phyloP scores from a whole-genome alignment of 1,139 yeast species.

The Pichia sp. region DNA sequence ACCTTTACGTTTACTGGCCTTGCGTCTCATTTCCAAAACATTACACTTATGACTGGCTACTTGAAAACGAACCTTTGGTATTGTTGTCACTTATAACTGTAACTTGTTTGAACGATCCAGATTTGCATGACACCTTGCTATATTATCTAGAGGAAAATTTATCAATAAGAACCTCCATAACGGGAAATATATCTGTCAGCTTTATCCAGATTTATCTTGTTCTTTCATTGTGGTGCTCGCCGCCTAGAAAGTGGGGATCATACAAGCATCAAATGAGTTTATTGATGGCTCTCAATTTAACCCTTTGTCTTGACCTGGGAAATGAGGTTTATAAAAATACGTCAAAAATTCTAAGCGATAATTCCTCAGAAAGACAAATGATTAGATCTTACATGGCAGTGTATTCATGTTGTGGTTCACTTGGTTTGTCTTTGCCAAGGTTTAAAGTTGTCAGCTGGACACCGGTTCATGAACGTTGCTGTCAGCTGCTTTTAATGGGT shows the following conservation, averaged over 20 bases:
- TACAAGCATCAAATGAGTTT: conserved; percentile 49
- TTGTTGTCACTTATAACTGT: conserved; percentile 46
- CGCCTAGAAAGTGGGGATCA: conserved; percentile 48
- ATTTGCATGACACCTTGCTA: conserved; percentile 39
- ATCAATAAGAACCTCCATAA: conserved; percentile 42
- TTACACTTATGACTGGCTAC: conserved; percentile 38
- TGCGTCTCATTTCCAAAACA: conserved; percentile 40
- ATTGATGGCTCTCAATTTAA: conserved; percentile 42
- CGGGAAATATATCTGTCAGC: conserved; percentile 41
- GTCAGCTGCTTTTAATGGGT: conserved; percentile 35
- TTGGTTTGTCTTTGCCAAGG: conserved; percentile 47
- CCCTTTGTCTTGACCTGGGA: conserved; percentile 48
- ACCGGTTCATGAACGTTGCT: conserved; percentile 40
- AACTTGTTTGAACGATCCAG: conserved; percentile 45
- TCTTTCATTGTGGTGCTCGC: conserved; percentile 48
- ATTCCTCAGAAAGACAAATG: conserved; percentile 38
- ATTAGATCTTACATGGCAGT: conserved; percentile 44
- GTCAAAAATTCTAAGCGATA: conserved; percentile 25
- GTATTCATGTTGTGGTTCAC: conserved; percentile 47
- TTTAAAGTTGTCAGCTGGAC: conserved; percentile 48
- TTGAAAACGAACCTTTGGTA: conserved; percentile 42
- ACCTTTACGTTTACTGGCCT: conserved; percentile 47
- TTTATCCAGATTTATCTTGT: conserved; percentile 43
- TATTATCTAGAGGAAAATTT: conserved; percentile 45
- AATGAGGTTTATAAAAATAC: conserved; percentile 31